Evolutionary conservation across 225 moss, liverwort and hornwort genomes (phyloP), one percentile per base, ranked within the genome.

Genomic region (Straminergon stramineum): DNA sequence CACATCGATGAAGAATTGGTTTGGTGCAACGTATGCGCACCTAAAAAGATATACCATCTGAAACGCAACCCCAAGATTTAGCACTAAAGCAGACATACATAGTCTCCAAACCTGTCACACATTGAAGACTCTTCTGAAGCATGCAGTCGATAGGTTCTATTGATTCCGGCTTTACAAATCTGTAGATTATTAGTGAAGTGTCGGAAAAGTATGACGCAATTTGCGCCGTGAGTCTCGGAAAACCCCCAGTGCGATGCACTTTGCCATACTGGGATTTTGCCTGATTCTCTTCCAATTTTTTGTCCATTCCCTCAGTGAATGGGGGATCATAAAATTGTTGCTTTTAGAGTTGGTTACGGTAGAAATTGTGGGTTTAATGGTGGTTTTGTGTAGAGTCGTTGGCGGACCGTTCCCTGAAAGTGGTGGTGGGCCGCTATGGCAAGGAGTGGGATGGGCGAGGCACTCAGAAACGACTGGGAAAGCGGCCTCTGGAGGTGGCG

Each of bases 381-480:
- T 60, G 60, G 34, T 60, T 74, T 5, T 74, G 60, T 89, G 73
- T 85, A 96, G 96, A 97, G 87, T 87, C 92, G 75, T 53, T 96
- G 56, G 93, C 95, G 67, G 93, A 91, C 32, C 83, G 88, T 37
- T 83, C 89, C 18, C 15, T 81, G 79, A 88, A 89, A 86, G 68
- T 82, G 65, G 89, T 94, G 61, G 91, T 97, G 51, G 66, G 67
- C 12, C 88, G 91, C 53, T 91, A 87, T 71, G 97, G 97, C 58
- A 96, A 96, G 91, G 58, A 68, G 53, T 96, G 96, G 97, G 96
- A 97, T 87, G 97, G 94, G 20, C 87, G 94, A 51, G 97, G 96
- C 62, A 19, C 92, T 52, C 87, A 93, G 71, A 95, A 91, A 62
- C 94, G 97, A 43, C 84, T 96, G 68, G 97, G 97, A 22, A 96